A percentile compares a stretch with the other conserved stretches of the same genome.
These are phyloP conservation scores for Coemansia sp. DNA, from an alignment of 192 early-diverging fungal species.

Conservation along the genomic window DNA sequence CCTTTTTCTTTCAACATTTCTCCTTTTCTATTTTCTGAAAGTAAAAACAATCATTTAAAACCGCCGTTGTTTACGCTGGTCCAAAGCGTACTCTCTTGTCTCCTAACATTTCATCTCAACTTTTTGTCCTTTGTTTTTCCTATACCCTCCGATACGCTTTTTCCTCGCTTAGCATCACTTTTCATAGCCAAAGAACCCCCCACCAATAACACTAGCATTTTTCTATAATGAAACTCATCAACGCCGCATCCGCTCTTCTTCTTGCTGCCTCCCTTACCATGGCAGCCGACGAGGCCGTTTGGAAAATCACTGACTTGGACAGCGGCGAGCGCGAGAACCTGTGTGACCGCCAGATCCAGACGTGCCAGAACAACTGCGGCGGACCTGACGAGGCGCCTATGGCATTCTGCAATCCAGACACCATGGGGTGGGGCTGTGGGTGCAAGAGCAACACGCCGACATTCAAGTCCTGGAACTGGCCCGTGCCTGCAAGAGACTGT, in stretches of 20 bases:
- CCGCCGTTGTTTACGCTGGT: not conserved
- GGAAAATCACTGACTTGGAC: constrained; percentile 46
- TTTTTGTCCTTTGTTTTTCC: not conserved
- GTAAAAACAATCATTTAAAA: not conserved
- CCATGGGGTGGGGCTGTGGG: constrained; percentile 60
- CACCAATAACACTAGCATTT: not conserved
- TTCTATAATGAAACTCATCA: constrained; percentile 26
- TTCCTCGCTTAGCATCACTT: not conserved
- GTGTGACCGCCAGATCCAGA: constrained; percentile 46
- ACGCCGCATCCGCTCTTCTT: constrained; percentile 17
- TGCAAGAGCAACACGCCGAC: constrained; percentile 50
- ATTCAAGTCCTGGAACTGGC: constrained; percentile 53
- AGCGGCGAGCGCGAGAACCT: constrained; percentile 38
- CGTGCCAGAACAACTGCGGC: constrained; percentile 56
- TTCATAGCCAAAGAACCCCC: not conserved
- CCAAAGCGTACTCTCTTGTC: not conserved
- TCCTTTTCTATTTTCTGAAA: not conserved
- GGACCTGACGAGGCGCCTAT: constrained; percentile 43
- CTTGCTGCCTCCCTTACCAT: constrained; percentile 16
- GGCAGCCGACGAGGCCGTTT: constrained; percentile 22
- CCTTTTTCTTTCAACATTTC: constrained; percentile 1
- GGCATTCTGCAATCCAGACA: constrained; percentile 59
- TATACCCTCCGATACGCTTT: not conserved
- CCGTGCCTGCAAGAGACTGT: constrained; percentile 53
- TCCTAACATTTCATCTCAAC: not conserved